Percentiles rank a stretch among this genome's conserved stretches.
Conservation (phyloP, 345 rosid genomes). For the Reutealis trisperma region DNA sequence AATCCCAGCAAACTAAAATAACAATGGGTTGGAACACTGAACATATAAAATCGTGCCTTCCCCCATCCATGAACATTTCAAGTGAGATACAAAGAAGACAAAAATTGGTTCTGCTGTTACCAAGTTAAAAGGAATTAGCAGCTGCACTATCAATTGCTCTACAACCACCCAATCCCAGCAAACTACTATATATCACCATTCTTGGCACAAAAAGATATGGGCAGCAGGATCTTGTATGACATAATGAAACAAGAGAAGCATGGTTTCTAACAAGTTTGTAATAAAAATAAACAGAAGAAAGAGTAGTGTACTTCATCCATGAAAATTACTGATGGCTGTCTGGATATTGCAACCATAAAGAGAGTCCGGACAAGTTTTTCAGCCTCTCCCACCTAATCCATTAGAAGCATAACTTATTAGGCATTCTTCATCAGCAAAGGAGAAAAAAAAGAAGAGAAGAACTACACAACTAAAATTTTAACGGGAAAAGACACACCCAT, state of each 20-base stretch:
- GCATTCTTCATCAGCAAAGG: neutral
- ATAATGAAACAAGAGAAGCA: conserved; percentile 12
- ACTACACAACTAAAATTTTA: neutral
- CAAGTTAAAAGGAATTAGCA: neutral
- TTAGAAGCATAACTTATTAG: conserved; percentile 11
- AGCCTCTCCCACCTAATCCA: conserved; percentile 87
- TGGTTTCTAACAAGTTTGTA: neutral
- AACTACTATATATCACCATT: neutral
- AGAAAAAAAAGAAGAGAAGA: conserved; percentile 14
- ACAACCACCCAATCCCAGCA: neutral
- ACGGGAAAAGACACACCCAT: conserved; percentile 56
- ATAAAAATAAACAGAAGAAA: conserved; percentile 13
- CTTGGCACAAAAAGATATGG: neutral
- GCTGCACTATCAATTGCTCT: neutral
- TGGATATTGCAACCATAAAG: conserved; percentile 84
- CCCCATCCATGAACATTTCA: neutral
- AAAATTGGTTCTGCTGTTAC: neutral
- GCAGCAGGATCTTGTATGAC: neutral
- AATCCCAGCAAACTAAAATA: neutral
- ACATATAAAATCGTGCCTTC: neutral
- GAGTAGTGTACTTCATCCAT: conserved; percentile 76
- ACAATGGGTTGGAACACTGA: neutral
- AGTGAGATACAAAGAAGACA: neutral
- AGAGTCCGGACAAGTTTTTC: conserved; percentile 94
- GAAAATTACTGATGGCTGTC: conserved; percentile 95